Evolutionary conservation across 164 flowering plant genomes (phyloP).

Genomic region (Cinnamomum micranthum): DNA sequence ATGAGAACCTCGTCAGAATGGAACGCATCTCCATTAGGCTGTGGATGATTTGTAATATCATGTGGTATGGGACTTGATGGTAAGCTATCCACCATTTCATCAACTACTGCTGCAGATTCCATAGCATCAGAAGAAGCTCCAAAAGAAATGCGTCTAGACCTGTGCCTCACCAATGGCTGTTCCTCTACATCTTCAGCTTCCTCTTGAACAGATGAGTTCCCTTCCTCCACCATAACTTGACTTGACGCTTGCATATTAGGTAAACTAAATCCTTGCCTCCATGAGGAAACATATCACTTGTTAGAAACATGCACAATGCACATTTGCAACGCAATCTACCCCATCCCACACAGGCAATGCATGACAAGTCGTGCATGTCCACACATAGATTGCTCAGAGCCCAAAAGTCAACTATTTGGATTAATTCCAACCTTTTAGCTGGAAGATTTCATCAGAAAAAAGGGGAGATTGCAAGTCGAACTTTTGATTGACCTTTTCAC

Average conservation of each 20-base stretch:
- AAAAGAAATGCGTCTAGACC: constrained; percentile 51
- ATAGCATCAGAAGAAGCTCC: constrained; percentile 32
- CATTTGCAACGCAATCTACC: not conserved
- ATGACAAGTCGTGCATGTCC: not conserved
- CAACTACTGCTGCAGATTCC: constrained; percentile 36
- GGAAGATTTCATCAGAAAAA: not conserved
- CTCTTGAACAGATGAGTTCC: constrained; percentile 55
- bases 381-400: not conserved
- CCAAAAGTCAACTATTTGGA: not conserved
- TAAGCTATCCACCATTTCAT: constrained; percentile 36
- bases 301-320: constrained; percentile 6
- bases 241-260: constrained; percentile 20
- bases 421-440: not conserved
- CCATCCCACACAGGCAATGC: not conserved
- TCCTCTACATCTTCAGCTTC: constrained; percentile 71
- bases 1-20: constrained; percentile 54
- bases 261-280: constrained; percentile 30
- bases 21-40: constrained; percentile 39
- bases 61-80: constrained; percentile 46
- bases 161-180: constrained; percentile 59
- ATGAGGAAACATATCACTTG: constrained; percentile 12
- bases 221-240: constrained; percentile 43
- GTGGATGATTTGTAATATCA: constrained; percentile 21
- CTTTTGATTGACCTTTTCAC: not conserved
- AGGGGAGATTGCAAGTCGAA: not conserved